Evolutionary conservation across 192 early-diverging fungal species (phyloP).

Genomic region (Backusella circina): DNA sequence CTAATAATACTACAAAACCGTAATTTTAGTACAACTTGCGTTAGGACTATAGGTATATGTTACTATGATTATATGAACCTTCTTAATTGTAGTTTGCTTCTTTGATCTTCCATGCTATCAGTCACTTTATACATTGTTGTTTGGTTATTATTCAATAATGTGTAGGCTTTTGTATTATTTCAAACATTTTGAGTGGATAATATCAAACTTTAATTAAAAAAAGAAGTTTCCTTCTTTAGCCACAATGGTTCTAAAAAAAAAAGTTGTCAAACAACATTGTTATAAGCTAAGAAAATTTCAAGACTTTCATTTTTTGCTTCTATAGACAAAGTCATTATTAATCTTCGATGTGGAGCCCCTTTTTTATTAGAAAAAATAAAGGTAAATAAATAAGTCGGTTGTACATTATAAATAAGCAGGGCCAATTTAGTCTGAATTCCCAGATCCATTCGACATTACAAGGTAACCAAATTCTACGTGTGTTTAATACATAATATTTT

Average conservation of each 20-base stretch:
- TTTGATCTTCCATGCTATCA: background rate
- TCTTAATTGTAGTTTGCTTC: background rate
- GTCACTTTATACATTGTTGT: background rate
- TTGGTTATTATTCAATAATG: background rate
- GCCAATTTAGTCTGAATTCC: too few species aligned
- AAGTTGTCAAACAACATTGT: background rate
- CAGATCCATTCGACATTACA: background rate
- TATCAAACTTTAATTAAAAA: background rate
- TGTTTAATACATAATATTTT: background rate
- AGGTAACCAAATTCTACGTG: background rate
- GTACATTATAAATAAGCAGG: too few species aligned
- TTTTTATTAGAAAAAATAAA: background rate
- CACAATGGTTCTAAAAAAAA: background rate
- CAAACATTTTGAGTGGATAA: background rate
- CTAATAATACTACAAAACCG: too few species aligned
- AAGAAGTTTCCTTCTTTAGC: background rate
- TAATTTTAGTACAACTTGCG: too few species aligned
- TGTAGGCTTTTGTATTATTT: background rate
- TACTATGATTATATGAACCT: background rate
- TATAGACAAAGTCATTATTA: background rate
- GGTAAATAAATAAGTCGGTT: too few species aligned
- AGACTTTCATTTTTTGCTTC: background rate
- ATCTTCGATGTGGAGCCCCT: background rate
- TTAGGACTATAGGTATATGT: too few species aligned
- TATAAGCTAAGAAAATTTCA: background rate